These are phyloP conservation scores for Aspergillus carbonarius DNA, from an alignment of 2,329 filamentous ascomycete species.

Conservation along the genomic window DNA sequence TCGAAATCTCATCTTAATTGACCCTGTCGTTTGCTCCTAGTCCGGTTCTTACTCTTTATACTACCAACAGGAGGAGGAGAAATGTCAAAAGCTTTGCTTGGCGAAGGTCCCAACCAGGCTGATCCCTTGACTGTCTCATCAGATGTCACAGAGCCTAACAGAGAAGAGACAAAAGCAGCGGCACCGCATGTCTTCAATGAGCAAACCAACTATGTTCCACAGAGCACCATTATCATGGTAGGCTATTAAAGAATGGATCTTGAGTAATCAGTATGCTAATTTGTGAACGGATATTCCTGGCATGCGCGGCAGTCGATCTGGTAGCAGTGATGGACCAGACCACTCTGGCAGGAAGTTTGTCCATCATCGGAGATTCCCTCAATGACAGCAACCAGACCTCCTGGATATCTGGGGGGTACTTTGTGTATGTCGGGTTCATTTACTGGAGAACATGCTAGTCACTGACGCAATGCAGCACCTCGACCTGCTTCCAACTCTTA, in stretches of 20 bases:
- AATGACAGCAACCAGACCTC: constrained; percentile 52
- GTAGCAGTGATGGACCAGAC: constrained; percentile 60
- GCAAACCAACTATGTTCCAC: constrained; percentile 57
- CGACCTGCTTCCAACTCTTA: constrained; percentile 63
- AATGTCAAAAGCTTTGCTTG: background rate
- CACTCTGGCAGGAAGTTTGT: constrained; percentile 55
- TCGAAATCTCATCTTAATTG: background rate
- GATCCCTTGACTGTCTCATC: constrained; percentile 5
- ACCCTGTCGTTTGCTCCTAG: background rate
- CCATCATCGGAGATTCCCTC: constrained; percentile 54
- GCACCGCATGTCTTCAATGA: constrained; percentile 47
- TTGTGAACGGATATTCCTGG: constrained; percentile 54
- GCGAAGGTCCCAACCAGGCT: background rate
- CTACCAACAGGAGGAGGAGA: background rate
- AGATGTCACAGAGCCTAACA: background rate
- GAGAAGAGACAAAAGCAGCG: constrained; percentile 5
- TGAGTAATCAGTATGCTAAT: background rate
- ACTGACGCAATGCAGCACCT: constrained; percentile 70
- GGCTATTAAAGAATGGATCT: background rate
- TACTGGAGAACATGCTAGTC: constrained; percentile 52
- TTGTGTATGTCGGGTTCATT: constrained; percentile 21
- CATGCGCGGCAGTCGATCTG: constrained; percentile 57
- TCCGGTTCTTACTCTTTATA: background rate
- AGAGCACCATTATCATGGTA: constrained; percentile 54
- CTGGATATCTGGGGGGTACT: constrained; percentile 58